Evolutionary conservation across 75 land plant species (phyloP).

Genomic region (Larix kaempferi): DNA sequence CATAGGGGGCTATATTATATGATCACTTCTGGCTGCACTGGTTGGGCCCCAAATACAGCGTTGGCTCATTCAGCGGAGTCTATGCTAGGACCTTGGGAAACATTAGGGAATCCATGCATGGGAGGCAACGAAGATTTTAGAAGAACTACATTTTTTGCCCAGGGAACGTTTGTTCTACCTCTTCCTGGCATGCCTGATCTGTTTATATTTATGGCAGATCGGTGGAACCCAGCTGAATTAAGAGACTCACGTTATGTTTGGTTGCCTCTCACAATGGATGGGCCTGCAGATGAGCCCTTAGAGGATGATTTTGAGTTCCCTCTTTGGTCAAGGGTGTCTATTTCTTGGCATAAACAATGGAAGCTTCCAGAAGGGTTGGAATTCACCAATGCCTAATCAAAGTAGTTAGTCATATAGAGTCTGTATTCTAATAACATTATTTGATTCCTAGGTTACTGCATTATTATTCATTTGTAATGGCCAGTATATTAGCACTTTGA

Average conservation of each 20-base stretch:
- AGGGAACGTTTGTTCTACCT: constrained; percentile 93
- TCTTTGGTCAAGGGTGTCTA: constrained; percentile 84
- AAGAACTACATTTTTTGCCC: constrained; percentile 82
- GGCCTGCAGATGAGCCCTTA: constrained; percentile 69
- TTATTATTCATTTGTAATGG: too few species aligned
- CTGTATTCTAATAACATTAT: too few species aligned
- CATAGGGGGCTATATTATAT: constrained; percentile 82
- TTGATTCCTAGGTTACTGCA: too few species aligned
- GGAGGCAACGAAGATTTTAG: constrained; percentile 77
- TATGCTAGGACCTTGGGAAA: constrained; percentile 96
- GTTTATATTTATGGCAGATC: constrained; percentile 93
- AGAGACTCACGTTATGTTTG: constrained; percentile 94
- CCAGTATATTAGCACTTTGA: too few species aligned
- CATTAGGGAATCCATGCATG: constrained; percentile 91
- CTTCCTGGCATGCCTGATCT: constrained; percentile 65
- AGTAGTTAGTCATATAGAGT: too few species aligned
- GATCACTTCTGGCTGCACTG: constrained; percentile 98
- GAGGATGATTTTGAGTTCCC: constrained; percentile 93
- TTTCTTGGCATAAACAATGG: constrained; percentile 90
- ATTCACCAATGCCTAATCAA: constrained; percentile 1
- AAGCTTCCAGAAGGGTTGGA: constrained; percentile 81
- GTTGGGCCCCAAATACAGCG: constrained; percentile 97
- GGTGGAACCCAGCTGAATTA: constrained; percentile 93
- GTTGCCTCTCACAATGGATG: constrained; percentile 83
- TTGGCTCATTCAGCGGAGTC: constrained; percentile 98